Conservation (phyloP, 1,284 basidiomycete species). For the Polyporus tsugae region DNA sequence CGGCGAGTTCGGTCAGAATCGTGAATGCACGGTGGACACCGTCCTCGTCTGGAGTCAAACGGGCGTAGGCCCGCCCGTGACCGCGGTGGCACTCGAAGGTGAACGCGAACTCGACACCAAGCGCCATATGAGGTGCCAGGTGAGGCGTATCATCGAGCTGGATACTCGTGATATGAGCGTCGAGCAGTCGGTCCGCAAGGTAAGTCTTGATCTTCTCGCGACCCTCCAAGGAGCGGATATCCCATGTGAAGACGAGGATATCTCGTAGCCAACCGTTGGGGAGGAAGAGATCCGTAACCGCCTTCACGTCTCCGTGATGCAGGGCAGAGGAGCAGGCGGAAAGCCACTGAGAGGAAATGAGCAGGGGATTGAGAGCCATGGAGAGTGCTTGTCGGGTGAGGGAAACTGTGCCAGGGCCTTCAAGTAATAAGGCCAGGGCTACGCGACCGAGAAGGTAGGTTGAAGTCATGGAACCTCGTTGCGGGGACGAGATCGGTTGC, state of each 20-base stretch:
- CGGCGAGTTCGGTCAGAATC: constrained; percentile 39
- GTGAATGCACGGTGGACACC: constrained; percentile 34
- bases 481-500: no score
- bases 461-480: no score
- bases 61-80: constrained; percentile 48
- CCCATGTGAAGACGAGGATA: constrained; percentile 67
- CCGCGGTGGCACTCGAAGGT: constrained; percentile 50
- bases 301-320: constrained; percentile 44
- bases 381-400: no score
- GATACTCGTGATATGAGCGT: constrained; percentile 39
- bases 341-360: constrained; percentile 56
- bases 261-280: constrained; percentile 62
- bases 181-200: constrained; percentile 45
- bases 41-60: constrained; percentile 38
- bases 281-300: constrained; percentile 47
- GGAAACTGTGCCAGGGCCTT: no score
- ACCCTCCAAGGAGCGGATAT: constrained; percentile 64
- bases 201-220: constrained; percentile 49
- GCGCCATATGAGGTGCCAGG: constrained; percentile 38
- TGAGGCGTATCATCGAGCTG: constrained; percentile 40
- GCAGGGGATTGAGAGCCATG: constrained; percentile 18
- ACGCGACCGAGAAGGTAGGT: no score
- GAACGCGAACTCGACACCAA: constrained; percentile 43
- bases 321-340: constrained; percentile 47
- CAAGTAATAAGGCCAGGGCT: no score